Evolutionary conservation across 2,329 filamentous ascomycete species (phyloP), one percentile per base, ranked within the genome.

Genomic region (Exophiala phaeomuriformis): DNA sequence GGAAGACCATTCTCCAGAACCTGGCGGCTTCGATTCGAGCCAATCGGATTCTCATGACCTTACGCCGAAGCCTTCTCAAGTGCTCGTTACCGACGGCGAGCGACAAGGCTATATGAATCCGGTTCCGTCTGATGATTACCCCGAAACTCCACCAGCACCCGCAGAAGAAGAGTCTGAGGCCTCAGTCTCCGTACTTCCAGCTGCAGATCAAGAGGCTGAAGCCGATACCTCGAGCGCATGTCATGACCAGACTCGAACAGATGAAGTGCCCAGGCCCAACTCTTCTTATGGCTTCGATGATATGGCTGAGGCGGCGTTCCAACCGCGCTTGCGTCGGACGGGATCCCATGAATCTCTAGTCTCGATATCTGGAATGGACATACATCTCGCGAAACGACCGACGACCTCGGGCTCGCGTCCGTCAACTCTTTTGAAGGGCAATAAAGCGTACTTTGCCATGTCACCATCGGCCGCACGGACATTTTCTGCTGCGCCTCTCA

Each of bases 281-380:
- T 28, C 9, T 35, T 4, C 43, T 2, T 52, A 45, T 42, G 46
- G 36, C 12, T 51, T 47, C 10, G 33, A 46, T 27, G 44, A 41
- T 10, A 45, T 47, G 9, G 42, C 49, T 12, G 48, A 49, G 19
- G 9, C 51, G 41, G n/a, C 47, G 12, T 50, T 37, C 5, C 54
- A 41, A 37, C 50, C 54, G 5, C 31, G 30, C 10, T 49, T 90
- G 3, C 85, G 81, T 39, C 83, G 85, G 32, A 77, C 82, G 2
- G 67, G 82, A 1, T 95, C 90, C 1, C 89, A 95, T 63, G 90
- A 96, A 67, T 95, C 88, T 12, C 84, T 96, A 57, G 80, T 96
- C 61, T 96, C 90, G 0, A 79, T 95, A 1, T 82, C 84, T 0
- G 90, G 89, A 1, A 84, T 95, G 67, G 91, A 96, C 66, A 94